Evolutionary conservation across 352 stramenopile species (phyloP).

Genomic region (Blastocystis sp.): DNA sequence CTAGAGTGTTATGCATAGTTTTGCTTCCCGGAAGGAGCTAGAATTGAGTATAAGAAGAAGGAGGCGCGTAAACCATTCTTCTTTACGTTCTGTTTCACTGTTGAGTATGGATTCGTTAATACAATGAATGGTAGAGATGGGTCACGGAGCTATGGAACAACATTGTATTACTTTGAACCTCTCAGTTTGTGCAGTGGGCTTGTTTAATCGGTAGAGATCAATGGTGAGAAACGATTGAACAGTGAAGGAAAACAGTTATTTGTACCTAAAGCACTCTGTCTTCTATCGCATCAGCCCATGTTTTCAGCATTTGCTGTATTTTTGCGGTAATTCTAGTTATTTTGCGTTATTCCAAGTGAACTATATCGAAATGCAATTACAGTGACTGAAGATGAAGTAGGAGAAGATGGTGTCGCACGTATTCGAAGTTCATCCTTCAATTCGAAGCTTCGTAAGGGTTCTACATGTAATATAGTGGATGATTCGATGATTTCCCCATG

Average conservation of each 20-base stretch:
- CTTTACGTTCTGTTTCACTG: slow-evolving; percentile 67
- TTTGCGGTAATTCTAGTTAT: background rate
- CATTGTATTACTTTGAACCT: slow-evolving; percentile 60
- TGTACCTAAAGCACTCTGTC: slow-evolving; percentile 56
- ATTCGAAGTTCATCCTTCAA: slow-evolving; percentile 47
- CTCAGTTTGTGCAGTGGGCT: background rate
- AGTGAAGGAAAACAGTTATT: slow-evolving; percentile 44
- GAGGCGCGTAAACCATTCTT: slow-evolving; percentile 64
- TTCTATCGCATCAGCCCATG: slow-evolving; percentile 52
- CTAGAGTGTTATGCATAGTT: slow-evolving; percentile 36
- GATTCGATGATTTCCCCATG: slow-evolving; percentile 4
- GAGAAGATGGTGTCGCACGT: background rate
- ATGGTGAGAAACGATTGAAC: slow-evolving; percentile 30
- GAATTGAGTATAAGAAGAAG: slow-evolving; percentile 51
- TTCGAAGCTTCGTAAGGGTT: slow-evolving; percentile 58
- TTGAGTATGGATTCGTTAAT: background rate
- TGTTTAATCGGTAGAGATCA: slow-evolving; percentile 11
- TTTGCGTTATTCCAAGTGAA: slow-evolving; percentile 4
- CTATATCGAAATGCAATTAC: slow-evolving; percentile 58
- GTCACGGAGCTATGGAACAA: slow-evolving; percentile 60
- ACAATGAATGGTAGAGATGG: slow-evolving; percentile 24
- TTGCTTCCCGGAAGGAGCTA: slow-evolving; percentile 60
- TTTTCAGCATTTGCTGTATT: slow-evolving; percentile 67
- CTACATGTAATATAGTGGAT: slow-evolving; percentile 57
- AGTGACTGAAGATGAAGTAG: slow-evolving; percentile 25